Percentiles rank a stretch among this genome's conserved stretches.
phyloP scores from a whole-genome alignment of 805 yeast genomes.

The Candida yuanshanica region DNA sequence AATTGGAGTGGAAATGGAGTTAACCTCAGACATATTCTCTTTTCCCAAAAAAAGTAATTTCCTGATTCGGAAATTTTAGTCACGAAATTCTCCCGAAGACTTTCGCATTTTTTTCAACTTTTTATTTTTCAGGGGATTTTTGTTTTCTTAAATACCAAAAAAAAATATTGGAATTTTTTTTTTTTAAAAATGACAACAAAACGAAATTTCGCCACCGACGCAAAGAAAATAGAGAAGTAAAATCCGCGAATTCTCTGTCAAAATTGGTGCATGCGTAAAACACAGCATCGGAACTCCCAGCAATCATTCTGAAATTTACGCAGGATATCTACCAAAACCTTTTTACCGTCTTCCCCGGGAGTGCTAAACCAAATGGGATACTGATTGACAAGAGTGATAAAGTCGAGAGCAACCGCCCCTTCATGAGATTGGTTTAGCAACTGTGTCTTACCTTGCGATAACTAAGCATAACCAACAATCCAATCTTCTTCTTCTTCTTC shows the following conservation, averaged over 20 bases:
- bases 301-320: too few relatives aligned
- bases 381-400: too few relatives aligned
- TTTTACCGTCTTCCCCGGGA: too few relatives aligned
- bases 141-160: constrained; percentile 6
- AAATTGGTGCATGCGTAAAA: too few relatives aligned
- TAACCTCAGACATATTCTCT: constrained; percentile 3
- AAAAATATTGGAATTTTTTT: neutral
- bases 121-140: constrained; percentile 5
- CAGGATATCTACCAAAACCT: too few relatives aligned
- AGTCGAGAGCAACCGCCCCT: too few relatives aligned
- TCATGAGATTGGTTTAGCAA: too few relatives aligned
- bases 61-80: constrained; percentile 4
- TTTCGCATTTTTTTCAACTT: constrained; percentile 3
- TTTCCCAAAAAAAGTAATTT: constrained; percentile 1
- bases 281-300: too few relatives aligned
- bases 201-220: constrained; percentile 1
- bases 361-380: too few relatives aligned
- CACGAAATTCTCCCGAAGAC: neutral
- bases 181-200: neutral
- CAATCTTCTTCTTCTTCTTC: too few relatives aligned
- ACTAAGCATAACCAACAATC: too few relatives aligned
- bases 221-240: neutral
- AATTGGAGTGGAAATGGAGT: constrained; percentile 11
- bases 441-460: too few relatives aligned
- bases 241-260: neutral